These are phyloP conservation scores for Pseudofabraea citricarpa DNA, from an alignment of 2,329 filamentous ascomycete species.

Conservation along the genomic window DNA sequence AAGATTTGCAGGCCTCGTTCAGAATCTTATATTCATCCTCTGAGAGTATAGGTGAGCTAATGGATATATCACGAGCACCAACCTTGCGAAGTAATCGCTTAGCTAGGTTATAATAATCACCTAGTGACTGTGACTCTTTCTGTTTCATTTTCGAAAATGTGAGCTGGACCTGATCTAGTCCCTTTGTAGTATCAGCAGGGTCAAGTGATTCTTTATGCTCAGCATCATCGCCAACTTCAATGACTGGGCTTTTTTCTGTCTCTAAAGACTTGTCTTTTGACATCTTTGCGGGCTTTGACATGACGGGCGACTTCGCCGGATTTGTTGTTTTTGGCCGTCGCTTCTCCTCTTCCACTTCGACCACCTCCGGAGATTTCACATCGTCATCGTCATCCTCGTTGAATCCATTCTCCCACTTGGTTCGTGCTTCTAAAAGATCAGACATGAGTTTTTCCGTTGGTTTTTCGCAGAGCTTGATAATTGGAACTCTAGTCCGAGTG, in stretches of 20 bases:
- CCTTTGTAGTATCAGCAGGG: neutral
- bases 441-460: constrained; percentile 57
- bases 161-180: neutral
- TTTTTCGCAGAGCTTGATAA: constrained; percentile 78
- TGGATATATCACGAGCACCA: constrained; percentile 23
- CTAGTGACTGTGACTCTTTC: constrained; percentile 21
- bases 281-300: neutral
- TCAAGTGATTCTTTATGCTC: constrained; percentile 1
- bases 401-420: constrained; percentile 64
- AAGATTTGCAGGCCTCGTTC: constrained; percentile 47
- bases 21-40: constrained; percentile 41
- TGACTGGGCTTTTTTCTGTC: neutral
- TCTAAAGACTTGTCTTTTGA: neutral
- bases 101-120: constrained; percentile 25
- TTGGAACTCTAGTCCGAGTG: constrained; percentile 75
- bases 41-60: constrained; percentile 15
- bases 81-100: constrained; percentile 24
- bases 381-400: constrained; percentile 33
- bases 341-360: constrained; percentile 31
- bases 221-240: neutral
- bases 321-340: neutral
- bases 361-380: constrained; percentile 10
- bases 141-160: constrained; percentile 20
- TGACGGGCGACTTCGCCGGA: neutral
- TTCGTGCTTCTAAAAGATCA: constrained; percentile 59